Conservation (phyloP, 2,329 filamentous ascomycete genomes). For the Xylaria polymorpha region DNA sequence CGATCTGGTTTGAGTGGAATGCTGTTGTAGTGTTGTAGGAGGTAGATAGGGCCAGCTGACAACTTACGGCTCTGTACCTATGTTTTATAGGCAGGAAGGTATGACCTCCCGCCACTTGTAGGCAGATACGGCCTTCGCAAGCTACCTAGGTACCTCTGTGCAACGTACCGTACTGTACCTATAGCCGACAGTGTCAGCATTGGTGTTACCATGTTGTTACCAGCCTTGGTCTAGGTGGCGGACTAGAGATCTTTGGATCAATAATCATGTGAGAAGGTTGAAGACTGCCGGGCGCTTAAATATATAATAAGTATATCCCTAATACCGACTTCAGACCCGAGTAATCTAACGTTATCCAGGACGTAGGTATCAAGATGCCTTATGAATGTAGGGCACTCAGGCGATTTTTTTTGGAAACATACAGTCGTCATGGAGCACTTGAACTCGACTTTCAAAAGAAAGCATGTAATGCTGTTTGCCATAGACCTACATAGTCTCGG, state of each 20-base stretch:
- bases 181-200: not conserved
- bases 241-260: not conserved
- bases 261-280: too few relatives aligned
- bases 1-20: slow-evolving; percentile 5
- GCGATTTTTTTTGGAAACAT: not conserved
- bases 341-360: too few relatives aligned
- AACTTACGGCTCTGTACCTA: slow-evolving; percentile 5
- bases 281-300: too few relatives aligned
- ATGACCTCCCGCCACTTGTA: slow-evolving; percentile 29
- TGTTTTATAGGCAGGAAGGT: not conserved
- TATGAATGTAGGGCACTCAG: too few relatives aligned
- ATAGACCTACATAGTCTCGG: too few relatives aligned
- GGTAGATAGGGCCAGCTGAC: too few relatives aligned
- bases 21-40: not conserved
- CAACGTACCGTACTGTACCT: not conserved
- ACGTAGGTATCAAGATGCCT: too few relatives aligned
- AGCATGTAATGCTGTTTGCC: too few relatives aligned
- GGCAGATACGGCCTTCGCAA: slow-evolving; percentile 36
- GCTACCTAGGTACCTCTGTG: too few relatives aligned
- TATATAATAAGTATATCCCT: too few relatives aligned
- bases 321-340: too few relatives aligned
- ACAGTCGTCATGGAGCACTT: too few relatives aligned
- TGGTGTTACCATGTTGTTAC: not conserved
- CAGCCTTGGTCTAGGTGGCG: not conserved
- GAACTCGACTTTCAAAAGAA: not conserved